Evolutionary conservation across 768 basidiomycete genomes (phyloP).

Genomic region (Rhodotorula sphaerocarpa): DNA sequence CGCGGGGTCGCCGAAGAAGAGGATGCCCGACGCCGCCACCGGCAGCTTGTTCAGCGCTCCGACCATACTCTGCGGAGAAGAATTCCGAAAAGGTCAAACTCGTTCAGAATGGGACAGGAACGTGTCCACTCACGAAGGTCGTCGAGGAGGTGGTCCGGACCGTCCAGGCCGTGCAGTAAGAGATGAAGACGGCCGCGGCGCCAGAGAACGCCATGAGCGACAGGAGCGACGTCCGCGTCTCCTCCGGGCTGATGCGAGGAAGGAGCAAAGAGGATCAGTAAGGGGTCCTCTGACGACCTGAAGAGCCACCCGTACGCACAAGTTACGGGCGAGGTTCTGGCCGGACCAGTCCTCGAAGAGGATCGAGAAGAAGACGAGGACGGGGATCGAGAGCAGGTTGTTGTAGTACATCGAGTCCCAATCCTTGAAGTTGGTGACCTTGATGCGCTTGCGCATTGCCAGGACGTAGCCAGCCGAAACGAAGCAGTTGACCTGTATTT

Average conservation of each 20-base stretch:
- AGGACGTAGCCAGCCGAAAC: slow-evolving; percentile 87
- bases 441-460: slow-evolving; percentile 93
- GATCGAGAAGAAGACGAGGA: slow-evolving; percentile 71
- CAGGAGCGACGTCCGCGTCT: slow-evolving; percentile 67
- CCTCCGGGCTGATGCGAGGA: slow-evolving; percentile 58
- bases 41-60: slow-evolving; percentile 95
- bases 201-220: slow-evolving; percentile 90
- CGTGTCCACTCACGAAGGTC: slow-evolving; percentile 54
- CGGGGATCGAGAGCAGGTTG: slow-evolving; percentile 87
- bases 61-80: slow-evolving; percentile 65
- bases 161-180: slow-evolving; percentile 95
- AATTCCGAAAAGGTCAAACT: too few relatives aligned
- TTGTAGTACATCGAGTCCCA: slow-evolving; percentile 99
- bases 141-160: slow-evolving; percentile 91
- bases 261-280: background rate
- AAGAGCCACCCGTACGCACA: slow-evolving; percentile 55
- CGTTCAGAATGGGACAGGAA: background rate
- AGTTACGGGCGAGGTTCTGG: slow-evolving; percentile 68
- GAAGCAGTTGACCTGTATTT: slow-evolving; percentile 60
- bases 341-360: slow-evolving; percentile 80
- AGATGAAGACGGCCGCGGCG: slow-evolving; percentile 94
- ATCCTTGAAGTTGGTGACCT: slow-evolving; percentile 86
- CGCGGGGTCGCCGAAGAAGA: slow-evolving; percentile 88
- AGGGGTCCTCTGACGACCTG: background rate
- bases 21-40: slow-evolving; percentile 95